Conservation (phyloP, 805 yeast genomes). For the Kregervanrija pseudodelftensis region DNA sequence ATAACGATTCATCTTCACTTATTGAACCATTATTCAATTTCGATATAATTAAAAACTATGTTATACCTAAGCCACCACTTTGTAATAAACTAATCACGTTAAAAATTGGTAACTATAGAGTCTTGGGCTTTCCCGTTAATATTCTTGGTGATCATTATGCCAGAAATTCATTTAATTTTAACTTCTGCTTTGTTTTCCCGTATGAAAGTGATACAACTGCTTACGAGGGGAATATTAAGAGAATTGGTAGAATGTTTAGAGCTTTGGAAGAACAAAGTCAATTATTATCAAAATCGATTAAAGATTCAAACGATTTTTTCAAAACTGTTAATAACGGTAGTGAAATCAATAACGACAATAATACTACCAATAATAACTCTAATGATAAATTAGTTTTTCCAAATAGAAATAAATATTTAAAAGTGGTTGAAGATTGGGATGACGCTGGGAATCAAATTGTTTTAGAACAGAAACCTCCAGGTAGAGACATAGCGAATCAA, state of each 20-base stretch:
- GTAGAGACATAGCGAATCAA: slow-evolving; percentile 16
- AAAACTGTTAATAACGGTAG: slow-evolving; percentile 11
- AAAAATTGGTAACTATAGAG: slow-evolving; percentile 59
- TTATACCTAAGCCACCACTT: slow-evolving; percentile 88
- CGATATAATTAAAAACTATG: slow-evolving; percentile 79
- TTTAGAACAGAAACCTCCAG: slow-evolving; percentile 15
- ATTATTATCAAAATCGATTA: slow-evolving; percentile 51
- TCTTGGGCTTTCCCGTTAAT: slow-evolving; percentile 86
- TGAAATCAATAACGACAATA: slow-evolving; percentile 4
- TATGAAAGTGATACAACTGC: slow-evolving; percentile 76
- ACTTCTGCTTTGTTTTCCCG: slow-evolving; percentile 86
- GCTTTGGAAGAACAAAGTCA: slow-evolving; percentile 87
- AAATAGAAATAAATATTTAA: slow-evolving; percentile 23
- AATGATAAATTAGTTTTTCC: slow-evolving; percentile 7
- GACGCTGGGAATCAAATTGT: slow-evolving; percentile 19
- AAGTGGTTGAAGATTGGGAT: slow-evolving; percentile 25
- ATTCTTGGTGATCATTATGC: slow-evolving; percentile 70
- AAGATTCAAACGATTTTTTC: slow-evolving; percentile 37
- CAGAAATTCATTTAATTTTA: slow-evolving; percentile 88
- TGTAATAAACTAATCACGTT: slow-evolving; percentile 78
- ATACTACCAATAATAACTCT: slow-evolving; percentile 5
- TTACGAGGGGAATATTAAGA: slow-evolving; percentile 75
- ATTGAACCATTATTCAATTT: slow-evolving; percentile 57
- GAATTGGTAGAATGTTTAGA: slow-evolving; percentile 83
- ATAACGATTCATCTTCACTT: slow-evolving; percentile 27